phyloP scores from a whole-genome alignment of 352 stramenopile genomes.

The Pythium inflatum region DNA sequence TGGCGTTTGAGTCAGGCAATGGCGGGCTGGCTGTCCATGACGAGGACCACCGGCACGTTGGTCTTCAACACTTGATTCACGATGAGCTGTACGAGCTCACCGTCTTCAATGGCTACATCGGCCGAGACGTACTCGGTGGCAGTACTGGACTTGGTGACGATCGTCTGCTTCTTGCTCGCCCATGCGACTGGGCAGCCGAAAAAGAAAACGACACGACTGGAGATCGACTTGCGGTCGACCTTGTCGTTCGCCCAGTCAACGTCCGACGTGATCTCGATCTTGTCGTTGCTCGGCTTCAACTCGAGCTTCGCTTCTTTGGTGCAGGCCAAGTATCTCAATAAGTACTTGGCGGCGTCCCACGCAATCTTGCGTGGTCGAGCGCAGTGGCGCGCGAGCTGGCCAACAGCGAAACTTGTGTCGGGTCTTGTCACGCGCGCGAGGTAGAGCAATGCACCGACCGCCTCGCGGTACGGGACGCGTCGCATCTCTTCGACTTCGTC shows the following conservation, averaged over 20 bases:
- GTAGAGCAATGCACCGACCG: conserved; percentile 15
- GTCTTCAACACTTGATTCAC: conserved; percentile 3
- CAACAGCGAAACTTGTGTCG: conserved; percentile 15
- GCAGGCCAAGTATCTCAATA: conserved; percentile 16
- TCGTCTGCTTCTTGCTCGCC: conserved; percentile 24
- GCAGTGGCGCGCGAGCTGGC: conserved; percentile 11
- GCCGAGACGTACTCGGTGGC: conserved; percentile 25
- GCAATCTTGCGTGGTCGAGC: conserved; percentile 5
- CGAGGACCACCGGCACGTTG: conserved; percentile 5
- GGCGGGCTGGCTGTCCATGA: conserved; percentile 27
- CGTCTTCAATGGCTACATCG: conserved; percentile 13
- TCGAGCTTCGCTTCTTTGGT: too few species aligned
- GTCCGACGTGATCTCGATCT: conserved; percentile 6
- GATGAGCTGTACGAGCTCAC: conserved; percentile 7
- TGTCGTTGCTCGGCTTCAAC: neutral
- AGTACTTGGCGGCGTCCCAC: conserved; percentile 19
- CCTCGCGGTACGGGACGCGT: conserved; percentile 15
- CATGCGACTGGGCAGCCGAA: conserved; percentile 18
- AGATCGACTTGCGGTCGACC: conserved; percentile 27
- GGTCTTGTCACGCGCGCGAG: conserved; percentile 11
- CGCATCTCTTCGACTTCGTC: conserved; percentile 1
- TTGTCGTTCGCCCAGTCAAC: conserved; percentile 28
- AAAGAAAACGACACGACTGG: conserved; percentile 20
- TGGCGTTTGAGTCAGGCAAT: conserved; percentile 14
- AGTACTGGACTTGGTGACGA: conserved; percentile 27